Conservation (phyloP, 495 filamentous ascomycete genomes). For the Penicillium herquei region DNA sequence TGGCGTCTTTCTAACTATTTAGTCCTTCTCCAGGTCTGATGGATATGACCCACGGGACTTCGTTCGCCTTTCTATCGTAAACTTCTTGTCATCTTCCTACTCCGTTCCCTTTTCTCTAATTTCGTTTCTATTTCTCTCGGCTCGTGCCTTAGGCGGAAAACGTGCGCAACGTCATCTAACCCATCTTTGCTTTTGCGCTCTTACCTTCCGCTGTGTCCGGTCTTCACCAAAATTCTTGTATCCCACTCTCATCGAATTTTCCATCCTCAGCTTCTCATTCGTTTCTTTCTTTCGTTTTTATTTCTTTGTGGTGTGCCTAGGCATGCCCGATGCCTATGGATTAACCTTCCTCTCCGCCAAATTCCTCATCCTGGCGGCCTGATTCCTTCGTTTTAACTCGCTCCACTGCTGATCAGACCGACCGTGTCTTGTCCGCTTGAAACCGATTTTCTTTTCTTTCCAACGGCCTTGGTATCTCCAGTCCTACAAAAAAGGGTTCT, state of each 20-base stretch:
- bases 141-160: too few relatives aligned
- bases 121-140: neutral
- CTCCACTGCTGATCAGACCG: neutral
- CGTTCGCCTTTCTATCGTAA: neutral
- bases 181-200: constrained; percentile 2
- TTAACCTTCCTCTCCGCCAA: neutral
- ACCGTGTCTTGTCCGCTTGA: neutral
- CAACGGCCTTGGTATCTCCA: neutral
- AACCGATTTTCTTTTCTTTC: neutral
- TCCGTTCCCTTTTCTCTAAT: neutral
- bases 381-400: neutral
- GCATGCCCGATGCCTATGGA: neutral
- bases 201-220: constrained; percentile 1
- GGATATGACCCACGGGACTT: neutral
- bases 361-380: neutral
- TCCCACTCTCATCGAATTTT: neutral
- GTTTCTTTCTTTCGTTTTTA: neutral
- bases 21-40: neutral
- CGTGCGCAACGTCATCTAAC: neutral
- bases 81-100: neutral
- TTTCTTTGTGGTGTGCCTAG: too few relatives aligned
- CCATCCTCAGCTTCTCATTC: neutral
- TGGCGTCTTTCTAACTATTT: neutral
- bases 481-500: neutral
- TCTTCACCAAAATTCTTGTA: constrained; percentile 1